Evolutionary conservation across 768 basidiomycete species (phyloP), one percentile per base, ranked within the genome.

Genomic region (Russula olivacea): DNA sequence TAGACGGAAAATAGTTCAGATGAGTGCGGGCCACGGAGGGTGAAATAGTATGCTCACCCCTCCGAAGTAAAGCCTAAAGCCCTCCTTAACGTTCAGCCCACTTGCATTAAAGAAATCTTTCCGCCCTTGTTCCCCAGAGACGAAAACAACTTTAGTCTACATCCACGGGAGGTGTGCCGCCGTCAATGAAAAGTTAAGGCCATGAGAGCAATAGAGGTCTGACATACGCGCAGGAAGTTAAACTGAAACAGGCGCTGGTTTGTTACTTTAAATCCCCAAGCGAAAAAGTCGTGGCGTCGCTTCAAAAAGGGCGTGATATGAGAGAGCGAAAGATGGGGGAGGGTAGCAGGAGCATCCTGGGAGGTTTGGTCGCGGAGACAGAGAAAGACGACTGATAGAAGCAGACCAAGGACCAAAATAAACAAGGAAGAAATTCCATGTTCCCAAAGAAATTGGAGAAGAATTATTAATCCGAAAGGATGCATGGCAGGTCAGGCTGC

Each of bases 1-100:
- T 90, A 65, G 58, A 65, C 38, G 54, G 53, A 50, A 55, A 68
- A 55, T 56, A 38, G 40, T 3, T 57, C 25, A 48, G 36, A 52
- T 58, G 19, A 17, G 55, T 50, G 28, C 7, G 32, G 53, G 21
- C 14, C 36, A 36, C 53, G 48, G 8, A n/a, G 41, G 15, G 55
- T 47, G 21, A 38, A 32, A 21, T 58, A n/a, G 40, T 48, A 47
- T 36, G 34, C 86, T 67, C 71, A 90, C 89, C 59, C 85, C 87
- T 55, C 88, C 89, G 51, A 86, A 88, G 64, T 90, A 79, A 69
- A 88, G 81, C 69, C 84, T 87, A 78, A 89, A 91, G 6, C 88
- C 89, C 76, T 89, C 87, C 47, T 84, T 85, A 55, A 91, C 80
- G 73, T 90, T 87, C 65, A 91, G 12, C 36, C 36, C 36, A 36